Conservation (phyloP, 768 basidiomycete genomes). For the Dendrothele bispora region DNA sequence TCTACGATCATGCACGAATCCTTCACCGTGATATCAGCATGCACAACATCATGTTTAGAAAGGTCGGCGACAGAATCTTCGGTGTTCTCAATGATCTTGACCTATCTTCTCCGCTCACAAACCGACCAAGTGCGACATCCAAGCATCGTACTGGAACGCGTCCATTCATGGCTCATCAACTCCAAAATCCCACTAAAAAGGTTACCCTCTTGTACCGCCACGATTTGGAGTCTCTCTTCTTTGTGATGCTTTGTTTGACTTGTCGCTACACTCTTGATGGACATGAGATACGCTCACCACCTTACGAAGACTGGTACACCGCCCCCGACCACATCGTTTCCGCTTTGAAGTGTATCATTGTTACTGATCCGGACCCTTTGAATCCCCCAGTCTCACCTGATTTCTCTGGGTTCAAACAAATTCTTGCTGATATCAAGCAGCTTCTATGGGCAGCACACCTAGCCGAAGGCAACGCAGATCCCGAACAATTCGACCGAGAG, state of each 20-base stretch:
- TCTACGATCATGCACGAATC: no score
- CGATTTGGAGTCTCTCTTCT: constrained; percentile 10
- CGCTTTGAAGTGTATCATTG: neutral
- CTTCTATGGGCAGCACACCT: no score
- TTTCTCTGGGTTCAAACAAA: neutral
- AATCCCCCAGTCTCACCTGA: neutral
- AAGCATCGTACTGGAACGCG: constrained; percentile 4
- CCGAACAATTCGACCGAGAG: no score
- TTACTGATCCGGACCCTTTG: neutral
- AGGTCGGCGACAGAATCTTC: no score
- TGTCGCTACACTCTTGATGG: neutral
- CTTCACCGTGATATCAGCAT: no score
- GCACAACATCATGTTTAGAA: no score
- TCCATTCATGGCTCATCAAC: constrained; percentile 3
- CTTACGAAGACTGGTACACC: neutral
- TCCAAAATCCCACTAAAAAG: neutral
- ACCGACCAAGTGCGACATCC: neutral
- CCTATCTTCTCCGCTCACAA: no score
- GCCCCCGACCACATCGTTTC: neutral
- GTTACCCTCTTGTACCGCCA: constrained; percentile 3
- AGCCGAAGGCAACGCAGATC: no score
- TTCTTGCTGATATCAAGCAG: no score
- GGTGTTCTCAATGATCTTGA: no score
- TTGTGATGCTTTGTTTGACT: neutral
- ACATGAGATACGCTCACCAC: neutral